Conservation (phyloP, 2,329 filamentous ascomycete species). For the Colletotrichum zoysiae region DNA sequence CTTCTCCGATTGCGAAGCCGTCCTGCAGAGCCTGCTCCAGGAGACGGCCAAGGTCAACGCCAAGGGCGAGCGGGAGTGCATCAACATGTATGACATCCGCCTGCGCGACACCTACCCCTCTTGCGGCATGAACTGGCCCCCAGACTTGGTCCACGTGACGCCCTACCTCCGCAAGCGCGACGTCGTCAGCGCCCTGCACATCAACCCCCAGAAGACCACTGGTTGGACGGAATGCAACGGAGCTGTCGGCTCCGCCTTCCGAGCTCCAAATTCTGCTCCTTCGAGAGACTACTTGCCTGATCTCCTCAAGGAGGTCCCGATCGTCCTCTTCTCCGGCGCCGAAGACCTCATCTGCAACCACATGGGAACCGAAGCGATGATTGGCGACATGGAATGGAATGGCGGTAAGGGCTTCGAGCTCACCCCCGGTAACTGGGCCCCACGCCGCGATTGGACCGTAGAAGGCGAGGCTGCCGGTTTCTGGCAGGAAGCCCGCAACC, state of each 20-base stretch:
- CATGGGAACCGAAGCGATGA: conserved; percentile 90
- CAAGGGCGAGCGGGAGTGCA: conserved; percentile 70
- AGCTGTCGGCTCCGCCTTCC: conserved; percentile 80
- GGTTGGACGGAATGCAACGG: conserved; percentile 95
- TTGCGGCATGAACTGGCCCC: conserved; percentile 98
- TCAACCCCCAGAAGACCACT: conserved; percentile 83
- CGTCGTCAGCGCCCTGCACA: conserved; percentile 83
- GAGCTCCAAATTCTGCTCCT: conserved; percentile 76
- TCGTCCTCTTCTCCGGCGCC: conserved; percentile 92
- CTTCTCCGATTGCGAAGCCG: conserved; percentile 77
- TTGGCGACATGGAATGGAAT: conserved; percentile 92
- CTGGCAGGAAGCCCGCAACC: conserved; percentile 93
- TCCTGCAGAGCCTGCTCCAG: conserved; percentile 79
- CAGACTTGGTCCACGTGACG: conserved; percentile 81
- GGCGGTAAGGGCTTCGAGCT: conserved; percentile 92
- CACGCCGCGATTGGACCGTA: conserved; percentile 94
- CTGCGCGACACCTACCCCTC: conserved; percentile 82
- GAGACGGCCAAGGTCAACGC: conserved; percentile 67
- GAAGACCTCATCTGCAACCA: conserved; percentile 98
- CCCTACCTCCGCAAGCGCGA: conserved; percentile 89
- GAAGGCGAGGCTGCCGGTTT: conserved; percentile 89
- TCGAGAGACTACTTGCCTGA: conserved; percentile 81
- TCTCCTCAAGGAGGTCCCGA: conserved; percentile 80
- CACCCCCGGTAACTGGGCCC: conserved; percentile 88
- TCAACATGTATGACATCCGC: conserved; percentile 98